These are phyloP conservation scores for Neurospora sp. DNA, from an alignment of 495 filamentous ascomycete species.

Conservation along the genomic window DNA sequence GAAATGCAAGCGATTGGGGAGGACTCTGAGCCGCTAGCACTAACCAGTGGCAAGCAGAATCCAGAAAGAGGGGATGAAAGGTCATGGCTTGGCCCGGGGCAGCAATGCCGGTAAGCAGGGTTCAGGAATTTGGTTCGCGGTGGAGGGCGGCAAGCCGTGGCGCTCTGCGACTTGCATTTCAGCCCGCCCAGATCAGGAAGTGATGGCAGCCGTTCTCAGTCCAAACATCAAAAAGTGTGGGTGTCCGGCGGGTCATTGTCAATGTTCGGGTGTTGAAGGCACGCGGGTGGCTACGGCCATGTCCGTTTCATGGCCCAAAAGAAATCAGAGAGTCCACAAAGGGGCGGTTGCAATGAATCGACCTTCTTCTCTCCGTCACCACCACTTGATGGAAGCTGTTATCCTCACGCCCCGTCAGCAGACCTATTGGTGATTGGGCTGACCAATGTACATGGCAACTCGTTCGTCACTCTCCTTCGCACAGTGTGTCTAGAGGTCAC, in stretches of 20 bases:
- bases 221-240: background rate
- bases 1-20: background rate
- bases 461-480: background rate
- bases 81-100: background rate
- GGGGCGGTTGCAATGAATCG: background rate
- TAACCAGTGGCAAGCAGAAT: background rate
- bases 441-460: background rate
- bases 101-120: background rate
- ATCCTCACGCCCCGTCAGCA: background rate
- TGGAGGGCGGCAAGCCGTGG: constrained; percentile 2
- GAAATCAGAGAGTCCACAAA: background rate
- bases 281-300: background rate
- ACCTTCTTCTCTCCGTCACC: background rate
- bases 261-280: background rate
- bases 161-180: constrained; percentile 7
- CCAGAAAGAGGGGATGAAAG: background rate
- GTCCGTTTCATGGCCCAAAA: background rate
- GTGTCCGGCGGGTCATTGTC: background rate
- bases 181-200: constrained; percentile 11
- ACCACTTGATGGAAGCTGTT: background rate
- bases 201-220: background rate
- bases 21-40: background rate
- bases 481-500: background rate
- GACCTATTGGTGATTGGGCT: background rate
- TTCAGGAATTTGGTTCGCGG: background rate